Percentiles rank a stretch among this genome's conserved stretches.
These are phyloP conservation scores for Aspergillus pseudoglaucus DNA, from an alignment of 2,329 filamentous ascomycete genomes.

Conservation along the genomic window DNA sequence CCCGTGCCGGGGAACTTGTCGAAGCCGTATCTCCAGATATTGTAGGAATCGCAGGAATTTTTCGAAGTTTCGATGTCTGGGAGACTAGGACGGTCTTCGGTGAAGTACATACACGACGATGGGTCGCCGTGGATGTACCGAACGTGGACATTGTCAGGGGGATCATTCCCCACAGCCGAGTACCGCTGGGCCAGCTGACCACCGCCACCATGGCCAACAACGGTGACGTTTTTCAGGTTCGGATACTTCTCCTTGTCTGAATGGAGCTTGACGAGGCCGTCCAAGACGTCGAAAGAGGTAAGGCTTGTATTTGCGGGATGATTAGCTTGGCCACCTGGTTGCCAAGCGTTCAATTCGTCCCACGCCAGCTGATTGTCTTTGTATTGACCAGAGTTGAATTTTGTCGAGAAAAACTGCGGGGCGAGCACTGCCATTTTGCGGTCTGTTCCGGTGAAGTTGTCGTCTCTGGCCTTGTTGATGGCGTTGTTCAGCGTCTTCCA, in stretches of 20 bases:
- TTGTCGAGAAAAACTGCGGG: constrained; percentile 10
- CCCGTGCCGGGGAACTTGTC: constrained; percentile 9
- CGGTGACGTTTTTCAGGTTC: constrained; percentile 7
- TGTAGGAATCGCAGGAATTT: constrained; percentile 2
- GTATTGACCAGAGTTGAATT: constrained; percentile 10
- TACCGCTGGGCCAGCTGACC: constrained; percentile 12
- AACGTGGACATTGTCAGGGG: constrained; percentile 9
- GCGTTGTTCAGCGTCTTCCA: constrained; percentile 8
- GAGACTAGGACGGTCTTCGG: constrained; percentile 8
- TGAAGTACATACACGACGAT: constrained; percentile 13
- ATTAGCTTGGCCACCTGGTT: constrained; percentile 8
- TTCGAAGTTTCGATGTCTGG: not conserved
- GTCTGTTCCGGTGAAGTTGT: constrained; percentile 3
- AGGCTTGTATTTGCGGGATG: constrained; percentile 7
- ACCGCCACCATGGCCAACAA: constrained; percentile 12
- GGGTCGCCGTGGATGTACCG: constrained; percentile 12
- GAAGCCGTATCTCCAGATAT: constrained; percentile 10
- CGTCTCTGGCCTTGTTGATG: constrained; percentile 7
- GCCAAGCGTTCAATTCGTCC: constrained; percentile 11
- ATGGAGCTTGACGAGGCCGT: constrained; percentile 10
- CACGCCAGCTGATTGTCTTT: constrained; percentile 8
- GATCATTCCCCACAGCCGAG: constrained; percentile 6
- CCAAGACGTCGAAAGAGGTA: constrained; percentile 10
- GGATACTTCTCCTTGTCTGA: constrained; percentile 9
- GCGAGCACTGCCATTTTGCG: constrained; percentile 10